These are phyloP conservation scores for Ganoderma resinaceum DNA, from an alignment of 1,284 basidiomycete species.

Conservation along the genomic window DNA sequence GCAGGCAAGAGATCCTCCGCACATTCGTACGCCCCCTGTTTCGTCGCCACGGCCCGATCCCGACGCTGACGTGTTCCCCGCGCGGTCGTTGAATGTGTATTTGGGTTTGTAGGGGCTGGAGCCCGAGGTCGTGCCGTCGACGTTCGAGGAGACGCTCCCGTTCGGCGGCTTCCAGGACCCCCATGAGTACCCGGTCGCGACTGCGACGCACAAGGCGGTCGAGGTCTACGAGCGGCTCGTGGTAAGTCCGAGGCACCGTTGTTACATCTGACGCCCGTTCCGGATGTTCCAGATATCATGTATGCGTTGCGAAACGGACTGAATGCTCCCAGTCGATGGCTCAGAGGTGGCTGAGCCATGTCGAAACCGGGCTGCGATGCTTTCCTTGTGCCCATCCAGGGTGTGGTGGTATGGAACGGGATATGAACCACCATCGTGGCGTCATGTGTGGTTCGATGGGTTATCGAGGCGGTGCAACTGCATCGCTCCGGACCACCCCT, in stretches of 20 bases:
- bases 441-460: not conserved
- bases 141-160: slow-evolving; percentile 85
- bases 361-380: not conserved
- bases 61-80: not conserved
- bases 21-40: slow-evolving; percentile 63
- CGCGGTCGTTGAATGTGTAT: not conserved
- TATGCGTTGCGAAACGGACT: not conserved
- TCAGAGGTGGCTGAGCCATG: not conserved
- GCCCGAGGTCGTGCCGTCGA: slow-evolving; percentile 90
- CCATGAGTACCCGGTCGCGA: slow-evolving; percentile 94
- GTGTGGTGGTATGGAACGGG: not conserved
- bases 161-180: slow-evolving; percentile 76
- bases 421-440: not conserved
- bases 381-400: not conserved
- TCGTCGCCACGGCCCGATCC: not conserved
- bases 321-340: not conserved
- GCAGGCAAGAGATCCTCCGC: slow-evolving; percentile 86
- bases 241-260: slow-evolving; percentile 48
- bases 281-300: not conserved
- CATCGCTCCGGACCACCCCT: not conserved
- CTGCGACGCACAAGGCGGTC: slow-evolving; percentile 90
- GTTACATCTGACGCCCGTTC: not conserved
- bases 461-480: not conserved
- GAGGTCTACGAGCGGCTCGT: slow-evolving; percentile 93
- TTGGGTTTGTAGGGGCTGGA: slow-evolving; percentile 74